Evolutionary conservation across 2,329 filamentous ascomycete species (phyloP), one percentile per base, ranked within the genome.

Genomic region (Arthrocladium fulminans): DNA sequence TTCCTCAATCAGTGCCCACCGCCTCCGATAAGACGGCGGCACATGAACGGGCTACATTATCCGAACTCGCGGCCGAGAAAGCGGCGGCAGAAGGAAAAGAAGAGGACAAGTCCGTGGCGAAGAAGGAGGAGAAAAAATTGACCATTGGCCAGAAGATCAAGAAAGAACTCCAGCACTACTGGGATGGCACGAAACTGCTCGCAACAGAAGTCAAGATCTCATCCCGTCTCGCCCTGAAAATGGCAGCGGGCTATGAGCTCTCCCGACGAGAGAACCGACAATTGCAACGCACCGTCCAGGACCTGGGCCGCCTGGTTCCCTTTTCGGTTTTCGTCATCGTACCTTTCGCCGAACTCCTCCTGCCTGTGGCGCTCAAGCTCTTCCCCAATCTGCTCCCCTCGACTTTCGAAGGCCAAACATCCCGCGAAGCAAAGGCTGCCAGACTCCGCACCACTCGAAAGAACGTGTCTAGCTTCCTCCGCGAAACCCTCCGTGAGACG

Each of bases 281-380:
- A 77, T 75, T 98, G 49, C 83, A 86, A 72, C 80, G 92, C 62
- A 98, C 92, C 9, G 88, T 96, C 13, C 87, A 94, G 67, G 92
- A 98, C 71, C 76, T 98, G 40, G 88, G 81, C 27, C 89, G 92
- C 13, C 73, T 98, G 51, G 86, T 98, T 12, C 92, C 92, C 13
- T 98, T 98, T 68, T 94, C 89, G 6, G 85, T 96, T 58, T 98
- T 98, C 68, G 79, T 98, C 60, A 90, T 98, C 57, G 88, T 98
- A 32, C 92, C 92, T 1, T 94, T 98, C 57, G 92, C 89, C 50
- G 92, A 98, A 71, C 74, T 96, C 29, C 77, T 98, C 38, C 52
- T 59, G 2, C 92, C 92, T 1, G 75, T 98, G 40, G 92, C 90
- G 6, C 76, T 98, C 43, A 94, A 86, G 70, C 73, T 98, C 39